Conservation (phyloP, 805 yeast species). For the Candida nemodendra region DNA sequence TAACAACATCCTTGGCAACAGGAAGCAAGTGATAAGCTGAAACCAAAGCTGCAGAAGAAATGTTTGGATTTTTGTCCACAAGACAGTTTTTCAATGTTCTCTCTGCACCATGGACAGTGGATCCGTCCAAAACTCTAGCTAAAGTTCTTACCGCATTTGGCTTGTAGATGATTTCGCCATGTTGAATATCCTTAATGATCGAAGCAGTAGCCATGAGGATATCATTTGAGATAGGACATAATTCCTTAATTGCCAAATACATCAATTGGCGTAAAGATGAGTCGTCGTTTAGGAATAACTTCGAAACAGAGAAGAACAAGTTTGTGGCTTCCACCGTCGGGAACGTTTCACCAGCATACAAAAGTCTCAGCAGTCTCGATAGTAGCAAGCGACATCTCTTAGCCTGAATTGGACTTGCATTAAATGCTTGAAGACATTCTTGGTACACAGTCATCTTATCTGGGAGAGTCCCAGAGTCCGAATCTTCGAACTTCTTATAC, state of each 20-base stretch:
- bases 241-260: conserved; percentile 90
- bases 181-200: conserved; percentile 96
- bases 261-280: conserved; percentile 88
- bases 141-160: conserved; percentile 95
- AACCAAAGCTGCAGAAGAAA: conserved; percentile 91
- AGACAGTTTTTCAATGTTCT: conserved; percentile 88
- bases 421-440: conserved; percentile 90
- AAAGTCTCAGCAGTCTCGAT: conserved; percentile 77
- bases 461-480: conserved; percentile 64
- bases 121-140: conserved; percentile 82
- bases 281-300: conserved; percentile 90
- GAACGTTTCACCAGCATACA: conserved; percentile 84
- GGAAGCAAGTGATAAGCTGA: conserved; percentile 89
- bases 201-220: conserved; percentile 97
- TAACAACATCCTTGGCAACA: conserved; percentile 85
- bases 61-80: conserved; percentile 84
- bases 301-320: conserved; percentile 89
- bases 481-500: conserved; percentile 81
- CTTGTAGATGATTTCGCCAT: conserved; percentile 78
- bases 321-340: conserved; percentile 89
- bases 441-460: conserved; percentile 98
- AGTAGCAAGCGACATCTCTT: conserved; percentile 80
- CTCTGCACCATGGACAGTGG: conserved; percentile 91
- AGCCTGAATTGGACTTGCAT: conserved; percentile 85
- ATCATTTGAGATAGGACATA: conserved; percentile 81